These are phyloP conservation scores for Fusarium lyarnte DNA, from an alignment of 2,329 filamentous ascomycete species.

Conservation along the genomic window DNA sequence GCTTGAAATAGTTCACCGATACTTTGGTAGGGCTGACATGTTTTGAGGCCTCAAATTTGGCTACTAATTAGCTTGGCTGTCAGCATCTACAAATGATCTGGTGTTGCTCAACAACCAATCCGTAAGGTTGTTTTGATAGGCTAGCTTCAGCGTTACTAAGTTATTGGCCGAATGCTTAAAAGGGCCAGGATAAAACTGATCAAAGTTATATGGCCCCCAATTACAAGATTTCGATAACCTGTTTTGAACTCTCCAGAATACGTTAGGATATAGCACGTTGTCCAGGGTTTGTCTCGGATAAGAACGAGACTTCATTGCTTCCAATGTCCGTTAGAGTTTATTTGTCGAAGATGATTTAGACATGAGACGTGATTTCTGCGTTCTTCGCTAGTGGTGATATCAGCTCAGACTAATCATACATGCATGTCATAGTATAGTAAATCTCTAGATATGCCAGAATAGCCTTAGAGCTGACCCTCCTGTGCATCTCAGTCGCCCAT, in stretches of 20 bases:
- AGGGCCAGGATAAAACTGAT: background rate
- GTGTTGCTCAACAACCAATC: background rate
- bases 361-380: background rate
- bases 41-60: background rate
- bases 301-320: rapidly evolving
- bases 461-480: background rate
- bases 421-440: background rate
- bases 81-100: constrained; percentile 3
- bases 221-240: background rate
- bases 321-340: no score
- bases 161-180: background rate
- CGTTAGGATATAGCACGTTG: background rate
- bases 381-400: background rate
- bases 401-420: background rate
- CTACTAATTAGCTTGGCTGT: constrained; percentile 3
- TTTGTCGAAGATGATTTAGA: background rate
- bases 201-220: background rate
- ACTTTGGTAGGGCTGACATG: constrained; percentile 8
- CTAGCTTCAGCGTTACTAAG: background rate
- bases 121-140: background rate
- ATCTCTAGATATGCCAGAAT: background rate
- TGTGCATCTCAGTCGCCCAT: background rate
- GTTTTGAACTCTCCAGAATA: background rate
- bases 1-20: background rate
- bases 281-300: rapidly evolving